Evolutionary conservation across 1,139 yeast genomes (phyloP).

Genomic region (Suhomyces maxii): DNA sequence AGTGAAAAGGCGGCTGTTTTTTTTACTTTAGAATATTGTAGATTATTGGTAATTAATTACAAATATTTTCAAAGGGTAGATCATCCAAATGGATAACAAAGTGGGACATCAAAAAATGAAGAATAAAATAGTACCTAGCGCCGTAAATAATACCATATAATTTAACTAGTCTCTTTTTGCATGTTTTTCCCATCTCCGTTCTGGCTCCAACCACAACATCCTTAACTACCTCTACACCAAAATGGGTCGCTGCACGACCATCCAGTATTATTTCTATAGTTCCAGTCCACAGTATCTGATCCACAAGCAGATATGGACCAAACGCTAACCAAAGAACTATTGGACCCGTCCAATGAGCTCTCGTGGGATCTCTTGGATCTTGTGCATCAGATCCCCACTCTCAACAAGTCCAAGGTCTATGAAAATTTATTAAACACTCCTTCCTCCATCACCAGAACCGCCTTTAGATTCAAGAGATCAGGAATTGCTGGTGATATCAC

Average conservation of each 20-base stretch:
- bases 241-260: background rate
- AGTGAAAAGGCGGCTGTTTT: too few relatives aligned
- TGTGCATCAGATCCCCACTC: constrained; percentile 45
- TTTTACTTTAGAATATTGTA: too few relatives aligned
- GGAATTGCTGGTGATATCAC: constrained; percentile 75
- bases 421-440: constrained; percentile 53
- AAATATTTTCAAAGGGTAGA: too few relatives aligned
- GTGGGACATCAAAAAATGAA: too few relatives aligned
- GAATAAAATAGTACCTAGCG: too few relatives aligned
- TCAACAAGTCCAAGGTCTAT: constrained; percentile 29
- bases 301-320: constrained; percentile 2
- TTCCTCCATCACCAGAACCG: constrained; percentile 52
- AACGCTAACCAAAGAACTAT: constrained; percentile 23
- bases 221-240: too few relatives aligned
- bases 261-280: background rate
- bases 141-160: too few relatives aligned
- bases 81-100: too few relatives aligned
- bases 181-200: too few relatives aligned
- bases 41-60: too few relatives aligned
- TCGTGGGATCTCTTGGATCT: constrained; percentile 62
- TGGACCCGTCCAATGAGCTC: constrained; percentile 51
- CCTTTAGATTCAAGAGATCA: constrained; percentile 60
- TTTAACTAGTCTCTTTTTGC: too few relatives aligned
- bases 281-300: constrained; percentile 2
- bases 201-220: too few relatives aligned